A percentile compares a stretch with the other conserved stretches of the same genome.
Evolutionary conservation across 2,329 filamentous ascomycete genomes (phyloP).

Genomic region (Cladosporium sp.): DNA sequence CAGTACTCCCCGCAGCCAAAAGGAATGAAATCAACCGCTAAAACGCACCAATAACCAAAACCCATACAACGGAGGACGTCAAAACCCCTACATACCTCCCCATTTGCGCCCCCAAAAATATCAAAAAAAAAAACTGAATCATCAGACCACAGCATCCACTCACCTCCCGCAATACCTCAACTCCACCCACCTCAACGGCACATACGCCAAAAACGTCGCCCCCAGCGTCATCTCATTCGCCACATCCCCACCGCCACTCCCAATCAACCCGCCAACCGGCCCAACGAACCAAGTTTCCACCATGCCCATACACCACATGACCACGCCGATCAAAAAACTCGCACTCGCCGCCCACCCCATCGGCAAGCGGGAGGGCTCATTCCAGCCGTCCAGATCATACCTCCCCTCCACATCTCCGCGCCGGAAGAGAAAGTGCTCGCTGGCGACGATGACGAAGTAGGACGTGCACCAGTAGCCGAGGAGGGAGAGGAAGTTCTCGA

Average conservation of each 20-base stretch:
- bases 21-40: too few species aligned
- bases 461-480: slow-evolving; percentile 46
- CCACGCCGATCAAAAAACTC: slow-evolving; percentile 36
- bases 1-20: too few species aligned
- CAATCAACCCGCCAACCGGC: slow-evolving; percentile 54
- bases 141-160: too few species aligned
- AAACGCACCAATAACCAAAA: too few species aligned
- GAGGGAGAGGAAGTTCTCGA: slow-evolving; percentile 43
- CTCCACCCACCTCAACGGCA: slow-evolving; percentile 48
- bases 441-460: slow-evolving; percentile 43
- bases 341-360: slow-evolving; percentile 37
- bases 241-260: slow-evolving; percentile 53
- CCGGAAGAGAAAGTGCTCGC: slow-evolving; percentile 43
- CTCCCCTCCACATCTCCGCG: slow-evolving; percentile 33
- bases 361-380: slow-evolving; percentile 39
- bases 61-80: too few species aligned
- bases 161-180: slow-evolving; percentile 40
- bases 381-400: slow-evolving; percentile 44
- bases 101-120: too few species aligned
- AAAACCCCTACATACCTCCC: too few species aligned
- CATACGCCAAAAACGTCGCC: slow-evolving; percentile 44
- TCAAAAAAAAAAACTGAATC: too few species aligned
- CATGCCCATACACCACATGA: slow-evolving; percentile 48
- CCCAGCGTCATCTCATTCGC: slow-evolving; percentile 51
- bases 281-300: slow-evolving; percentile 38